Base-by-base conservation (phyloP, 2,329 filamentous ascomycete species). In the Colletotrichum abscissum region DNA sequence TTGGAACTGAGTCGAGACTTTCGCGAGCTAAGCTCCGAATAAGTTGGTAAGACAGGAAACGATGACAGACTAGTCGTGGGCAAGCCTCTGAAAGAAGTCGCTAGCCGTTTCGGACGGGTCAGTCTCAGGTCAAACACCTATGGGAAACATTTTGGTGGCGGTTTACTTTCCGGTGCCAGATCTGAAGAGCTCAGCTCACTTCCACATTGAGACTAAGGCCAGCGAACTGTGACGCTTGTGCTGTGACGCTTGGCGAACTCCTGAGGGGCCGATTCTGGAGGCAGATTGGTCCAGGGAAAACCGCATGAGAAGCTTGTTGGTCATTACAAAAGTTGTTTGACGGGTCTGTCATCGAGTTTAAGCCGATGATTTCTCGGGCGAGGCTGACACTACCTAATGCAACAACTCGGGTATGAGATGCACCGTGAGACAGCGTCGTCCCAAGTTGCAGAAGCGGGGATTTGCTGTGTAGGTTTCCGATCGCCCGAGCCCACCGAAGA, bases 401-500 rank as follows among this genome's bases (percentile, higher is more conserved):
- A 70, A 70, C 70, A 65, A 55, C 26, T 73, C 70, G 65, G 67
- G 70, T 73, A 49, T 73, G 70, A 73, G 70, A 60, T 60, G 69
- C 55, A 52, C 70, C 67, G 70, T 73, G 70, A 73, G 70, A 73
- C 70, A 73, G 67, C 70, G 70, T 73, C 70, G 70, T 73, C 70
- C 60, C 60, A 73, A 64, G 59, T 73, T 46, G 60, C 26, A 56
- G 69, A 59, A 72, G 66, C 64, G 69, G 69, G 38, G 38, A 8
- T 49, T 49, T 59, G 26, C 69, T 69, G 42, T 42, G 26, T 72
- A 59, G 46, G 70, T 73, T 73, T 73, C 70, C 70, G 70, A 65
- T 70, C 70, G 58, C 67, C 67, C 70, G 70, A 73, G 57, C 46
- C 59, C 66, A 65, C 67, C 70, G 70, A 73, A 73, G 59, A 73